Evolutionary conservation across 2,329 filamentous ascomycete species (phyloP).

Genomic region (Cercospora zeae-maydis): DNA sequence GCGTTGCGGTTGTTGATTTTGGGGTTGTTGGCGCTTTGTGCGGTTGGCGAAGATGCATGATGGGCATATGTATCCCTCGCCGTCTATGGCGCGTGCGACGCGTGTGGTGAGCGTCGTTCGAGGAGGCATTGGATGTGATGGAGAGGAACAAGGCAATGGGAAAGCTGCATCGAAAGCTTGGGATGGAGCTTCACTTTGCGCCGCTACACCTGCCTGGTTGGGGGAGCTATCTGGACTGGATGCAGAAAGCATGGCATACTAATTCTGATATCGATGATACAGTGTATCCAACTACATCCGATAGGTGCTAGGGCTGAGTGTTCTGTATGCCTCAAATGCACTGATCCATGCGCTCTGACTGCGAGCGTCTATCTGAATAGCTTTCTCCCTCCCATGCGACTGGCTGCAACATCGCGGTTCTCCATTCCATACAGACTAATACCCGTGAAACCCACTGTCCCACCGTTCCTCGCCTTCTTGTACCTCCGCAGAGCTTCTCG

Average conservation of each 20-base stretch:
- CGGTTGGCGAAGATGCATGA: conserved; percentile 20
- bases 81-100: conserved; percentile 1
- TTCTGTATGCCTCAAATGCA: not conserved
- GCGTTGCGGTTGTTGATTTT: not conserved
- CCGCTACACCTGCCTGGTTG: conserved; percentile 1
- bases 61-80: conserved; percentile 25
- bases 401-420: conserved; percentile 41
- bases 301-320: not conserved
- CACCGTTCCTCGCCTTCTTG: conserved; percentile 60
- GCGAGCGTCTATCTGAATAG: conserved; percentile 41
- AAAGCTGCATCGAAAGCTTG: not conserved
- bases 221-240: not conserved
- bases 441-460: conserved; percentile 52
- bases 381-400: conserved; percentile 45
- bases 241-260: not conserved
- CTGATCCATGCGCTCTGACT: not conserved
- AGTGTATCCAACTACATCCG: not conserved
- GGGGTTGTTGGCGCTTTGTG: not conserved
- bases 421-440: conserved; percentile 47
- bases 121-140: conserved; percentile 19
- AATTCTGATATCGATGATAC: not conserved
- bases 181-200: not conserved
- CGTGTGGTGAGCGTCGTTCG: conserved; percentile 13
- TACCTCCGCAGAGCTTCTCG: conserved; percentile 69
- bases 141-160: not conserved